Base-by-base conservation (phyloP, 352 stramenopile genomes). In the Phytophthora cryptogea region DNA sequence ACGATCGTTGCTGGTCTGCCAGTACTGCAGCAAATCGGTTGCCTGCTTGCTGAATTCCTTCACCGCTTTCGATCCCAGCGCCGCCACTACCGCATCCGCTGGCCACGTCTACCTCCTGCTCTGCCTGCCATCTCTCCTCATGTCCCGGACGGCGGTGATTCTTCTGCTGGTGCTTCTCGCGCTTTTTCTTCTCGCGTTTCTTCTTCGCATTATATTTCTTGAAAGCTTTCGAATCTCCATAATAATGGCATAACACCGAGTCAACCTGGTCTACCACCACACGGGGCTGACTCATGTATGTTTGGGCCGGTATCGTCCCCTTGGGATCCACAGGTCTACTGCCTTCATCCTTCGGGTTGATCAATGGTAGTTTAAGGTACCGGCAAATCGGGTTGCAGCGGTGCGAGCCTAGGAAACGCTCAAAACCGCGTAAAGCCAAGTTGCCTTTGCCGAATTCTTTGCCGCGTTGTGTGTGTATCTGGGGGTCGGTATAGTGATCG, bases 401-500 rank as follows among this genome's bases (percentile, higher is more conserved):
- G 53, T 95, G 86, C 0, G 83, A 90, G 4, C 53, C 79, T 39
- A 92, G 47, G 33, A 94, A 94, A 27, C 78, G 76, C 37, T 87
- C 70, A 61, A 94, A 89, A 13, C 85, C 85, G 23, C 78, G 78
- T 1, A 86, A 35, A 5, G 83, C 60, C 28, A 94, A 55, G 41
- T 94, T 94, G 2, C 85, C 85, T 45, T 94, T 94, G 41, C 85
- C 85, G 68, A 94, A 94, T 40, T 92, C 81, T 43, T 90, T 88
- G n/a, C 80, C 81, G 7, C 74, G 68, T 17, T 74, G 69, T 1
- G 86, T 95, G 31, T 97, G 83, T 10, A 98, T 95, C 70, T 98
- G 94, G 8, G 94, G 94, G 68, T 98, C 94, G n/a, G 94, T 98
- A 70, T 97, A 98, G 8, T 98, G 78, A 76, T 98, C 92, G 4